Base-by-base conservation (phyloP, 306 rosid genomes). In the Prunus persica region DNA sequence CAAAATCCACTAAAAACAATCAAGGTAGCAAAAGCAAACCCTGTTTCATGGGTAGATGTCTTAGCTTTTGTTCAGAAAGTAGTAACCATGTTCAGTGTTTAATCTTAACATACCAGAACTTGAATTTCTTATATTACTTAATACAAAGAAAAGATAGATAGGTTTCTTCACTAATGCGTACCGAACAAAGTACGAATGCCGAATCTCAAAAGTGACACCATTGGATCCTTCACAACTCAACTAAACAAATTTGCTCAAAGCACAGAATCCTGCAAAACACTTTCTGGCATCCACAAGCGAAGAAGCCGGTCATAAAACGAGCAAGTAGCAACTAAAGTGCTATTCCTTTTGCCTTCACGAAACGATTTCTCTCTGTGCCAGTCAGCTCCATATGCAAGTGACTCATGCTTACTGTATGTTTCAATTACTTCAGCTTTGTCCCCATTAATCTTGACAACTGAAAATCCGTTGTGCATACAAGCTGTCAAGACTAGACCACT, bases 401-500 rank as follows among this genome's bases (percentile, higher is more conserved):
- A 90, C 27, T 76, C 87, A 57, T 95, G 98, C 81, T 86, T 87
- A 51, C 28, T 78, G 81, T 89, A 95, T 10, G 90, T 88, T 83
- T 95, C 97, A 47, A 89, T 75, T 18, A 95, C 90, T 89, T 89
- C 69, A 0, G 90, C 76, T 69, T 67, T 80, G 65, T 73, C 82
- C 5, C 82, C 89, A 74, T 82, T 80, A 38, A 81, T 47, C 45
- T 83, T 28, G 77, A 93, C 96, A 70, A 92, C 77, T 22, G 96
- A 91, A 70, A 90, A 92, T 28, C 97, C 99, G 50, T 90, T 95
- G 85, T 95, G 97, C 97, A 95, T 95, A 71, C 98, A 95, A n/a
- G 98, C 96, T 49, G 97, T 86, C 87, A 95, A 76, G 68, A 90
- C 82, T n/a, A 90, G 63, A 49, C 86, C 90, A 0, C 81, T 85